Percentiles rank a stretch among this genome's conserved stretches.
These are phyloP conservation scores for Apiospora sp. DNA, from an alignment of 2,329 filamentous ascomycete genomes.

Conservation along the genomic window DNA sequence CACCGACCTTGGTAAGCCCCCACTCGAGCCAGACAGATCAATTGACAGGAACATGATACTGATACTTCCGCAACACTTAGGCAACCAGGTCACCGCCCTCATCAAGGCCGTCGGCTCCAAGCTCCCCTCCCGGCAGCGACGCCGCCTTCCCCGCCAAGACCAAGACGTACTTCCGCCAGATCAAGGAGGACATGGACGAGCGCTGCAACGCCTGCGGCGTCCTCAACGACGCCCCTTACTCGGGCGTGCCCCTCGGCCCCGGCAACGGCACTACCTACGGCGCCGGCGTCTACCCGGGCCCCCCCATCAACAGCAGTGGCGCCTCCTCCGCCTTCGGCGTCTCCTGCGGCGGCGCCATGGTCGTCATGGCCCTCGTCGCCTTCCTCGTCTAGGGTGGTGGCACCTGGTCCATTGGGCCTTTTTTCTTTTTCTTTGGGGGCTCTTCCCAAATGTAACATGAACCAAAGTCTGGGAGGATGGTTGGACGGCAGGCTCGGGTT, in stretches of 20 bases:
- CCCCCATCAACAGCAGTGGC: not conserved
- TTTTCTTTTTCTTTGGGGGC: too few species aligned
- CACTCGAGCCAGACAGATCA: too few species aligned
- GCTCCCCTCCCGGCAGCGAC: not conserved
- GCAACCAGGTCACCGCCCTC: not conserved
- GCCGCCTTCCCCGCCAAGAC: not conserved
- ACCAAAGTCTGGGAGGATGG: not conserved
- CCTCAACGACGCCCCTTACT: not conserved
- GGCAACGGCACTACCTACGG: not conserved
- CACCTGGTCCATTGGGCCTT: not conserved
- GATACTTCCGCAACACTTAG: too few species aligned
- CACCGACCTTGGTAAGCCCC: slow-evolving; percentile 3
- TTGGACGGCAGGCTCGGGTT: too few species aligned
- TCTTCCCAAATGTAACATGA: not conserved
- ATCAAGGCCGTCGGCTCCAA: not conserved
- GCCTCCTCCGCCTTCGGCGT: not conserved
- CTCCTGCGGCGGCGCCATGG: not conserved
- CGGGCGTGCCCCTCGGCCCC: not conserved
- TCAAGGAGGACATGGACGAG: not conserved
- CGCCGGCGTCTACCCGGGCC: not conserved
- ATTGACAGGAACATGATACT: too few species aligned
- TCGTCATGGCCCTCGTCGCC: not conserved
- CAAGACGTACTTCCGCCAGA: not conserved
- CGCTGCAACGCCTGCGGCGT: not conserved
- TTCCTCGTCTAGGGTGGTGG: not conserved